phyloP scores from a whole-genome alignment of 106 monocot species.

The Dactylorhiza incarnata region DNA sequence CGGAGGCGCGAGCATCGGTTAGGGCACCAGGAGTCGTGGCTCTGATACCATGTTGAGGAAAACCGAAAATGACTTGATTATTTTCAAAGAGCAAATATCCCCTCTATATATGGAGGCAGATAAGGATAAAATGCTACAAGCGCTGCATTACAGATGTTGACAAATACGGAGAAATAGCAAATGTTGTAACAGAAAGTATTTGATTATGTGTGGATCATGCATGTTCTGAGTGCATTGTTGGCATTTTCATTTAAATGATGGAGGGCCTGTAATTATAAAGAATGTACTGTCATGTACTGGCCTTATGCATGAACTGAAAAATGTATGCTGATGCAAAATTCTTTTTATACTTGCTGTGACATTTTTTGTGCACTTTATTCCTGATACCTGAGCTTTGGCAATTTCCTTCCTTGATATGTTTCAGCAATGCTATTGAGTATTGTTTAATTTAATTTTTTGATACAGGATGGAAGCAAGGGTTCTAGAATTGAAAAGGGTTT shows the following conservation, averaged over 20 bases:
- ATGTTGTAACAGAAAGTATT: too few species aligned
- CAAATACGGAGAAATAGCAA: too few species aligned
- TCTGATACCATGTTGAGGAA: too few species aligned
- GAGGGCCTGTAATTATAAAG: background rate
- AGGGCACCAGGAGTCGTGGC: too few species aligned
- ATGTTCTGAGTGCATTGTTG: background rate
- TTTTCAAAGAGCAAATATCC: too few species aligned
- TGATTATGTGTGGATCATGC: background rate
- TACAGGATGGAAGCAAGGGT: constrained; percentile 45
- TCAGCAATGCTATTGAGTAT: background rate
- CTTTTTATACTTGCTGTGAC: background rate
- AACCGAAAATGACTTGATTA: too few species aligned
- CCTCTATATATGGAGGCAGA: too few species aligned
- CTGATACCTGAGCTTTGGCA: background rate
- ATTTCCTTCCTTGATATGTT: background rate
- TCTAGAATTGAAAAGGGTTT: constrained; percentile 60
- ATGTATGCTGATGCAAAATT: background rate
- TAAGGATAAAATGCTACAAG: too few species aligned
- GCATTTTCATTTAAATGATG: background rate
- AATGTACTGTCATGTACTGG: background rate
- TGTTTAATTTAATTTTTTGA: constrained; percentile 5
- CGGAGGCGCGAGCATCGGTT: too few species aligned
- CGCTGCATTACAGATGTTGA: too few species aligned
- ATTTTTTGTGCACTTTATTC: background rate
- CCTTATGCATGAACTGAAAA: background rate